Conservation (phyloP, 345 rosid species). For the Triadica sebifera region DNA sequence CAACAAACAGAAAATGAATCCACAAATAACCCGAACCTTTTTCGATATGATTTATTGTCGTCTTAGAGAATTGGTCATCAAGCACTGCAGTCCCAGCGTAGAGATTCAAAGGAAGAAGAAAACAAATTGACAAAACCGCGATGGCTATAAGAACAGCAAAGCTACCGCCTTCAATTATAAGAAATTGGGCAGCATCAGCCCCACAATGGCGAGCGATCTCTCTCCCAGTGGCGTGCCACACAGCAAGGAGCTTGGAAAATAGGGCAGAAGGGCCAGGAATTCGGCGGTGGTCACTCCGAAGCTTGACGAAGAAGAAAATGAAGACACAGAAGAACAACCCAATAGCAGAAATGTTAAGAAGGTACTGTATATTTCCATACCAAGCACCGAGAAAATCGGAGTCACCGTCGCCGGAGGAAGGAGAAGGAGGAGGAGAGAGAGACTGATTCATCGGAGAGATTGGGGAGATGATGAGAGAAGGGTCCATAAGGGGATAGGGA, state of each 20-base stretch:
- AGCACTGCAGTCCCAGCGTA: conserved; percentile 74
- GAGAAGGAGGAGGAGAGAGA: conserved; percentile 24
- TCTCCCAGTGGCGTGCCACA: conserved; percentile 87
- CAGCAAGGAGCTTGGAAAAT: conserved; percentile 76
- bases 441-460: not conserved
- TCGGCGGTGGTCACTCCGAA: conserved; percentile 88
- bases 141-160: conserved; percentile 52
- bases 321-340: conserved; percentile 80
- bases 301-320: conserved; percentile 87
- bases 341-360: conserved; percentile 76
- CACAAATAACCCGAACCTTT: conserved; percentile 81
- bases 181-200: conserved; percentile 93
- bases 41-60: conserved; percentile 72
- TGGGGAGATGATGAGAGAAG: conserved; percentile 9
- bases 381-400: conserved; percentile 55
- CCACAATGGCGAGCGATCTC: conserved; percentile 94
- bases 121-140: conserved; percentile 53
- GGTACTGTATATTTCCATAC: conserved; percentile 93
- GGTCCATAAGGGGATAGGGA: conserved; percentile 1
- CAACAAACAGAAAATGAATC: conserved; percentile 79
- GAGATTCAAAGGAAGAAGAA: conserved; percentile 74
- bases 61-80: conserved; percentile 78
- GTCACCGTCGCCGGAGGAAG: conserved; percentile 30
- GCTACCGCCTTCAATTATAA: conserved; percentile 90
- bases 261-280: conserved; percentile 81